These are phyloP conservation scores for Leccinum sublutescens DNA, from an alignment of 768 basidiomycete species.

Conservation along the genomic window DNA sequence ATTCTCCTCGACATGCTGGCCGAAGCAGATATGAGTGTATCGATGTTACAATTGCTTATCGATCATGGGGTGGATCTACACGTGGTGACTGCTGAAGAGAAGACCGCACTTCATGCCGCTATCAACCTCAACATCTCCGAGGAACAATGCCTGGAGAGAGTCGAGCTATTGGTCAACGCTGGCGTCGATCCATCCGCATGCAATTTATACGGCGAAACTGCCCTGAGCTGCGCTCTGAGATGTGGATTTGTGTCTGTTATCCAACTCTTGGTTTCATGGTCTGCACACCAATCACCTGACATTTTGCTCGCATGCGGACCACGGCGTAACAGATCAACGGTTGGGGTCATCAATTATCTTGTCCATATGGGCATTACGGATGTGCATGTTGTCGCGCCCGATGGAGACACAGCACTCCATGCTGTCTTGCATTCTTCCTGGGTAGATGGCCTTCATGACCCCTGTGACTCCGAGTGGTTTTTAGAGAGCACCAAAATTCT, in stretches of 20 bases:
- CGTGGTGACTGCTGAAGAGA: background rate
- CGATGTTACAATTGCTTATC: background rate
- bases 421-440: background rate
- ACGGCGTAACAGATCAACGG: background rate
- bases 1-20: background rate
- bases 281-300: background rate
- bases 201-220: background rate
- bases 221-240: background rate
- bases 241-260: background rate
- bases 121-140: background rate
- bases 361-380: background rate
- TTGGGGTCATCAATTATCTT: background rate
- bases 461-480: background rate
- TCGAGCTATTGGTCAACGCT: background rate
- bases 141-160: background rate
- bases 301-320: background rate
- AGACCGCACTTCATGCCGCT: background rate
- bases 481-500: background rate
- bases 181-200: background rate
- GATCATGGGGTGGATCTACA: background rate
- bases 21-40: background rate
- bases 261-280: background rate
- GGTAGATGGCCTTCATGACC: background rate
- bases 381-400: background rate
- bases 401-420: background rate